These are phyloP conservation scores for Bremia lactucae DNA, from an alignment of 352 stramenopile genomes.

Conservation along the genomic window DNA sequence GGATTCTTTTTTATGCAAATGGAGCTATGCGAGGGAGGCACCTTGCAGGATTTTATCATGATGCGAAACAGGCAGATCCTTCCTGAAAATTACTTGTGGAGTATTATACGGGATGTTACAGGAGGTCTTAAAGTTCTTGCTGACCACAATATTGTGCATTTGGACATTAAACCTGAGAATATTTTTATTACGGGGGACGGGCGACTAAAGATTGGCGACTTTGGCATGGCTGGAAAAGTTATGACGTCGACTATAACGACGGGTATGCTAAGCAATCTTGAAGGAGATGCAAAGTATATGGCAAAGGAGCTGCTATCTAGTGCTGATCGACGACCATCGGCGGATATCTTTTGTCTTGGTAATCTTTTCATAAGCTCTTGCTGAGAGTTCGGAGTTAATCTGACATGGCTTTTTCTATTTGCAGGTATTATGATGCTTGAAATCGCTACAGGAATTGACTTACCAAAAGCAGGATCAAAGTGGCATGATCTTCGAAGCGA, in stretches of 20 bases:
- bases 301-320: constrained; percentile 82
- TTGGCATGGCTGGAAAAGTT: constrained; percentile 81
- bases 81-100: constrained; percentile 57
- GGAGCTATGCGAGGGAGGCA: constrained; percentile 87
- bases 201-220: constrained; percentile 84
- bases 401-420: background rate
- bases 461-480: constrained; percentile 39
- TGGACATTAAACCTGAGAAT: constrained; percentile 97
- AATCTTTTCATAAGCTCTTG: no score
- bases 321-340: constrained; percentile 44
- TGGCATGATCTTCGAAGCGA: constrained; percentile 65
- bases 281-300: constrained; percentile 92
- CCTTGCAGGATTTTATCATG: constrained; percentile 62
- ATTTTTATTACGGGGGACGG: constrained; percentile 81
- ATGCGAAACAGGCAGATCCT: constrained; percentile 21
- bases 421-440: constrained; percentile 63
- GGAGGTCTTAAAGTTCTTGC: constrained; percentile 85
- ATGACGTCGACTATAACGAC: constrained; percentile 13
- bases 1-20: constrained; percentile 90
- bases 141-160: constrained; percentile 84
- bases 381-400: no score
- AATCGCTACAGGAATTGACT: constrained; percentile 24
- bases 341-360: constrained; percentile 95
- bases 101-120: constrained; percentile 59
- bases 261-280: constrained; percentile 49